These are phyloP conservation scores for Acer yangbiense DNA, from an alignment of 345 rosid species.

Conservation along the genomic window DNA sequence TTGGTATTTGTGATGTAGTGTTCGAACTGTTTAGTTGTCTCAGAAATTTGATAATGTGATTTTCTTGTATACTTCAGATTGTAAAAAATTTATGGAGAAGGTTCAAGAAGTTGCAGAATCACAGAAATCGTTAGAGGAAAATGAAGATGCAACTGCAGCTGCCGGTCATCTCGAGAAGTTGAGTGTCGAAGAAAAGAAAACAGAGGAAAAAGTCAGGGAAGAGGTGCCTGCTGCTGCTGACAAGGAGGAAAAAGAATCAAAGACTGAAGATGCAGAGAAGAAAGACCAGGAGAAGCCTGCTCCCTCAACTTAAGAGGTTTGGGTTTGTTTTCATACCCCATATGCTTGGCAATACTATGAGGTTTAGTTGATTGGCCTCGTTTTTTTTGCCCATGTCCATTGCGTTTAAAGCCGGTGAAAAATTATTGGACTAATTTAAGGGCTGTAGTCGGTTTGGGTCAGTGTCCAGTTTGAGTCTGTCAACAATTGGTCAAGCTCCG, in stretches of 20 bases:
- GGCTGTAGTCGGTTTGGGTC: slow-evolving; percentile 34
- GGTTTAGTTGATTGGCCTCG: slow-evolving; percentile 8
- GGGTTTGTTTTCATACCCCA: slow-evolving; percentile 9
- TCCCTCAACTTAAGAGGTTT: slow-evolving; percentile 45
- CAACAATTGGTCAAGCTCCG: slow-evolving; percentile 26
- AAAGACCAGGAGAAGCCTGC: slow-evolving; percentile 41
- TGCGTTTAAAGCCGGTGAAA: slow-evolving; percentile 21
- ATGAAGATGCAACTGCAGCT: slow-evolving; percentile 65
- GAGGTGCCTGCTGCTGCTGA: slow-evolving; percentile 33
- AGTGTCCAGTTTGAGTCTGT: slow-evolving; percentile 37
- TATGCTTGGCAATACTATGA: slow-evolving; percentile 19
- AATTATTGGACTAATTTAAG: slow-evolving; percentile 9
- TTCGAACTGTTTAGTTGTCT: neutral
- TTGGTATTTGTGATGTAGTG: too few species aligned
- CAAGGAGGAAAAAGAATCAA: slow-evolving; percentile 38
- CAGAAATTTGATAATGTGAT: neutral
- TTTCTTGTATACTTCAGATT: slow-evolving; percentile 43
- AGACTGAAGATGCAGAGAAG: slow-evolving; percentile 47
- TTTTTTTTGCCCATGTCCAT: slow-evolving; percentile 14
- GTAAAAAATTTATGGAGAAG: slow-evolving; percentile 81
- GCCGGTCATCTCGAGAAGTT: slow-evolving; percentile 71
- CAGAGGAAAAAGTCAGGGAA: slow-evolving; percentile 41
- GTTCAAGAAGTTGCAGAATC: slow-evolving; percentile 76
- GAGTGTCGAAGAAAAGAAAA: slow-evolving; percentile 67
- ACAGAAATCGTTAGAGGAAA: slow-evolving; percentile 60